A percentile compares a stretch with the other conserved stretches of the same genome.
Evolutionary conservation across 2,329 filamentous ascomycete genomes (phyloP).

Genomic region (Cryphonectria carpinicola): DNA sequence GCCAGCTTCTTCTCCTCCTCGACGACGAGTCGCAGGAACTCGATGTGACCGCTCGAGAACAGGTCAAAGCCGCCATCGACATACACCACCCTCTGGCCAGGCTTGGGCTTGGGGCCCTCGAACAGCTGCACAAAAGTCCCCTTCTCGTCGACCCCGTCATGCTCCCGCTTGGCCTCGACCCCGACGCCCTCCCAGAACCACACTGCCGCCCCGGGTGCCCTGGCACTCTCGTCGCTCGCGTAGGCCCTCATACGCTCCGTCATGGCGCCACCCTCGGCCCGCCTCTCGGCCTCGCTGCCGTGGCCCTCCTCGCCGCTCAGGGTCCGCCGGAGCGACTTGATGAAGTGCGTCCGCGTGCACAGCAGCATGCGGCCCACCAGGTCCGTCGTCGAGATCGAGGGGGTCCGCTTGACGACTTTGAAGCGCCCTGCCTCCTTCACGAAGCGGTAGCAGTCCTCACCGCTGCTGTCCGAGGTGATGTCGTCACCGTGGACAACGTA

Average conservation of each 20-base stretch:
- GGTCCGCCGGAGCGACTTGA: slow-evolving; percentile 73
- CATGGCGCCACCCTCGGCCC: slow-evolving; percentile 68
- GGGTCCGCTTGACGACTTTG: slow-evolving; percentile 95
- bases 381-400: slow-evolving; percentile 95
- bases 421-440: slow-evolving; percentile 94
- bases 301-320: slow-evolving; percentile 74
- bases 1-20: slow-evolving; percentile 73
- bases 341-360: slow-evolving; percentile 93
- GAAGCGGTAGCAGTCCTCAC: slow-evolving; percentile 96
- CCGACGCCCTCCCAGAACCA: slow-evolving; percentile 75
- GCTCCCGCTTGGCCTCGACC: slow-evolving; percentile 47
- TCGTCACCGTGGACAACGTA: slow-evolving; percentile 98
- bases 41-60: slow-evolving; percentile 96
- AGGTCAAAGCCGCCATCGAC: slow-evolving; percentile 97
- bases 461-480: slow-evolving; percentile 91
- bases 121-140: slow-evolving; percentile 72
- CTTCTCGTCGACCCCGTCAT: slow-evolving; percentile 57
- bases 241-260: slow-evolving; percentile 79
- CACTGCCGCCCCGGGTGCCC: slow-evolving; percentile 77
- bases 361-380: slow-evolving; percentile 97
- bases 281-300: slow-evolving; percentile 68
- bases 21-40: slow-evolving; percentile 82
- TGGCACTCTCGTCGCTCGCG: slow-evolving; percentile 82
- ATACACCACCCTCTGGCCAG: slow-evolving; percentile 86
- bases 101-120: slow-evolving; percentile 69